Evolutionary conservation across 169 alveolate species (phyloP).

Genomic region (Cryptosporidium canis): DNA sequence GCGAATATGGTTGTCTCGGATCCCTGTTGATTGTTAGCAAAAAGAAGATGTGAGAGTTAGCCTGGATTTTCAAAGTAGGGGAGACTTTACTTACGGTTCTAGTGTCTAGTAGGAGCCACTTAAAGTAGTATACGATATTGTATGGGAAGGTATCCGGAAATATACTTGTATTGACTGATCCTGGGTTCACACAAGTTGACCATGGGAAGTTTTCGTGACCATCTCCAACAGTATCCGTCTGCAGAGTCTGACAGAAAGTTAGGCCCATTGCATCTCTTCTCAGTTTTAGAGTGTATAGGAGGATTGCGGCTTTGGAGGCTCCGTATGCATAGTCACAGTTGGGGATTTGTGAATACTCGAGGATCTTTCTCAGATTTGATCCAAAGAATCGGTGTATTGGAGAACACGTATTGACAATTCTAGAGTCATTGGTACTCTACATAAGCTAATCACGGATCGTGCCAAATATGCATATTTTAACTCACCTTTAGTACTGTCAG

Average conservation of each 20-base stretch:
- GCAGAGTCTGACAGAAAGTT: neutral
- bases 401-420: conserved; percentile 63
- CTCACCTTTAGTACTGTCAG: conserved; percentile 44
- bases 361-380: conserved; percentile 28
- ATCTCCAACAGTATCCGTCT: neutral
- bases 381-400: conserved; percentile 65
- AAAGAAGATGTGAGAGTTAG: neutral
- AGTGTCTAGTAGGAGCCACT: conserved; percentile 23
- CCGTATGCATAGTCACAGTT: conserved; percentile 23
- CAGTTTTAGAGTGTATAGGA: conserved; percentile 40
- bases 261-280: conserved; percentile 68
- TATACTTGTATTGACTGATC: conserved; percentile 44
- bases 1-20: conserved; percentile 63
- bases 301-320: conserved; percentile 67
- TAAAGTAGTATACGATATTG: neutral
- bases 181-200: conserved; percentile 72
- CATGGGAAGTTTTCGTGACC: conserved; percentile 12
- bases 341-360: conserved; percentile 20
- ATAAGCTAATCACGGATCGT: neutral
- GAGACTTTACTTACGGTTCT: neutral
- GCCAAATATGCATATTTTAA: too few species aligned
- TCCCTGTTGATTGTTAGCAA: neutral
- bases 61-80: neutral
- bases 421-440: conserved; percentile 32
- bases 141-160: conserved; percentile 30